Conservation (phyloP, 2,329 filamentous ascomycete genomes). For the Ophiostoma sp. region DNA sequence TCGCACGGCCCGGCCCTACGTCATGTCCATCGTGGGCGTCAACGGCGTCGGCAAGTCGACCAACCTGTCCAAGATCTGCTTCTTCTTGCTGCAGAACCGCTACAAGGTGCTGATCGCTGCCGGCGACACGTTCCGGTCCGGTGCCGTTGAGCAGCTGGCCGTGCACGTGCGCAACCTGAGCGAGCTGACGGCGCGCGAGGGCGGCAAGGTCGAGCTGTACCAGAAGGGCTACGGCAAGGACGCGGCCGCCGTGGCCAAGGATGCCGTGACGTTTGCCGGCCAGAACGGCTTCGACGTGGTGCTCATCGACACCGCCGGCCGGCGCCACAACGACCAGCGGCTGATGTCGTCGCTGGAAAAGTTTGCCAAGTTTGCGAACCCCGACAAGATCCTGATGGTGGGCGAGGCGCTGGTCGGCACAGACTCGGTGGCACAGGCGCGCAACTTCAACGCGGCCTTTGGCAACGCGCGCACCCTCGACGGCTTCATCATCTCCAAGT, state of each 20-base stretch:
- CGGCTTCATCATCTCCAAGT: conserved; percentile 97
- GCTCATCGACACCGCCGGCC: conserved; percentile 90
- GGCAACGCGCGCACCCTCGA: conserved; percentile 75
- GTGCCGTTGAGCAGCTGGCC: conserved; percentile 91
- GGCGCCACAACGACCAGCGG: conserved; percentile 89
- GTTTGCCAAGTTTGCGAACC: conserved; percentile 91
- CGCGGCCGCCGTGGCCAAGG: conserved; percentile 88
- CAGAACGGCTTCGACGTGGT: conserved; percentile 83
- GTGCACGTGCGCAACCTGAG: conserved; percentile 92
- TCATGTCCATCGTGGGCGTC: conserved; percentile 96
- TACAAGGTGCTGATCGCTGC: conserved; percentile 92
- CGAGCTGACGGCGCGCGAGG: conserved; percentile 76
- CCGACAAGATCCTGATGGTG: conserved; percentile 99
- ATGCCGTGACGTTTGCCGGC: conserved; percentile 76
- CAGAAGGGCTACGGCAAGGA: conserved; percentile 98
- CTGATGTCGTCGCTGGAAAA: conserved; percentile 97
- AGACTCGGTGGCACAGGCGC: conserved; percentile 88
- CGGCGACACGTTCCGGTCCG: conserved; percentile 93
- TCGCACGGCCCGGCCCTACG: conserved; percentile 71
- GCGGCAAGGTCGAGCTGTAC: conserved; percentile 81
- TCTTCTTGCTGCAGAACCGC: conserved; percentile 95
- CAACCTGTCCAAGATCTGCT: conserved; percentile 95
- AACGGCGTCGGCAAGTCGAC: conserved; percentile 98
- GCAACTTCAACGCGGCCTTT: conserved; percentile 94
- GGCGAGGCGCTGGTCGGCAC: conserved; percentile 83